Evolutionary conservation across 306 rosid species (phyloP), one percentile per base, ranked within the genome.

Genomic region (Begonia fuchsioides): DNA sequence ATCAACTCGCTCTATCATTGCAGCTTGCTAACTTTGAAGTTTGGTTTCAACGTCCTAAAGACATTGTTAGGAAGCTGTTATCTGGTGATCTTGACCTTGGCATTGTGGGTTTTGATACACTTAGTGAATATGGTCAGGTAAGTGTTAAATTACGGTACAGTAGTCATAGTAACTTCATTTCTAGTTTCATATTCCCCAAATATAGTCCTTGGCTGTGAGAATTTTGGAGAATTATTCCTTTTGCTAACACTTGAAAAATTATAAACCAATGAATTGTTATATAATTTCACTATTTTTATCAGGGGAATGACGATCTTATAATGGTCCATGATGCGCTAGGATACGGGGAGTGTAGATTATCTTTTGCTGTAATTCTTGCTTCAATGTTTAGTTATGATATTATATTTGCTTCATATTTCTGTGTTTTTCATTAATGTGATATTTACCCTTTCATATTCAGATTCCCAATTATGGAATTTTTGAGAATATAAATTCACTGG

Each of bases 81-180:
- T 76, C 96, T 0, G 98, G 96, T 18, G 94, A 92, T 60, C 73
- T 92, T 11, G 98, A 92, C 72, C 93, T 92, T 51, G 98, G 98
- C 49, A 77, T 92, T 43, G 93, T 81, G 9, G 98, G 98, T 45
- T 73, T 92, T 13, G 96, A 92, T 62, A 79, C 77, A 5, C 57
- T 82, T 59, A 65, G 68, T 19, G 98, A 92, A 53, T 63, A 67
- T 60, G 93, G 94, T 26, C 79, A 77, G 85, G 97, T 78, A 59
- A 49, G 68, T 13, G 10, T 10, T 40, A 40, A 40, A 40, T 2
- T 1, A 40, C n/a, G 44, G 44, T 3, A 10, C 11, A 12, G 2
- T 10, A 13, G n/a, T 40, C 11, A 40, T 13, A 40, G 44, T 40
- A 10, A 10, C 11, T 10, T 10, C 12, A 13, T 10, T 10, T 10